Evolutionary conservation across 2,329 filamentous ascomycete species (phyloP).

Genomic region (Ascomycota sp.): DNA sequence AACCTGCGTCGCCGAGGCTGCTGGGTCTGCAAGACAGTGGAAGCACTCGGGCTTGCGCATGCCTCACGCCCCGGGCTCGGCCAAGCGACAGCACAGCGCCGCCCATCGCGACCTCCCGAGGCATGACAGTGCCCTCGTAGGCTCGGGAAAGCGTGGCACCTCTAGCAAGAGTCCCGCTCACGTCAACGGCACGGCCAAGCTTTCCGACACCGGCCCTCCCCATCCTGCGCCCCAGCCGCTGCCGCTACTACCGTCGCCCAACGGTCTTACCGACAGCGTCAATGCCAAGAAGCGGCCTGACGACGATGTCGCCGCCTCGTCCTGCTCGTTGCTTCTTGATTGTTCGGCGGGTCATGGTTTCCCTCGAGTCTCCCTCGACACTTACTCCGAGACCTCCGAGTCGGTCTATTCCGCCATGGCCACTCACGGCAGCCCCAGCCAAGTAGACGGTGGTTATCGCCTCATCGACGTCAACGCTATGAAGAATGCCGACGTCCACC

Average conservation of each 20-base stretch:
- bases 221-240: constrained; percentile 10
- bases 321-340: constrained; percentile 11
- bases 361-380: constrained; percentile 26
- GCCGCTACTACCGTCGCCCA: constrained; percentile 6
- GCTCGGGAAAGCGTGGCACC: constrained; percentile 19
- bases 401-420: constrained; percentile 21
- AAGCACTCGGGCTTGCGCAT: constrained; percentile 20
- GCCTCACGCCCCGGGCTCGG: constrained; percentile 35
- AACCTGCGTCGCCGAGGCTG: constrained; percentile 14
- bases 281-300: constrained; percentile 2
- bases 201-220: constrained; percentile 11
- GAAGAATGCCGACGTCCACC: constrained; percentile 45
- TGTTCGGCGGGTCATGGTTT: constrained; percentile 18
- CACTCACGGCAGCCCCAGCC: constrained; percentile 7
- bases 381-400: constrained; percentile 31
- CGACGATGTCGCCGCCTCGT: constrained; percentile 5
- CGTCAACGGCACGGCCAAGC: constrained; percentile 17
- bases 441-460: constrained; percentile 29
- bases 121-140: constrained; percentile 75
- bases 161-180: constrained; percentile 24
- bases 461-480: constrained; percentile 48
- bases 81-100: constrained; percentile 37
- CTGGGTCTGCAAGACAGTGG: constrained; percentile 13
- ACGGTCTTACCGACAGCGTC: constrained; percentile 13
- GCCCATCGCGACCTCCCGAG: constrained; percentile 44